Evolutionary conservation across 83 land plant genomes (phyloP).

Genomic region (Thuja plicata): DNA sequence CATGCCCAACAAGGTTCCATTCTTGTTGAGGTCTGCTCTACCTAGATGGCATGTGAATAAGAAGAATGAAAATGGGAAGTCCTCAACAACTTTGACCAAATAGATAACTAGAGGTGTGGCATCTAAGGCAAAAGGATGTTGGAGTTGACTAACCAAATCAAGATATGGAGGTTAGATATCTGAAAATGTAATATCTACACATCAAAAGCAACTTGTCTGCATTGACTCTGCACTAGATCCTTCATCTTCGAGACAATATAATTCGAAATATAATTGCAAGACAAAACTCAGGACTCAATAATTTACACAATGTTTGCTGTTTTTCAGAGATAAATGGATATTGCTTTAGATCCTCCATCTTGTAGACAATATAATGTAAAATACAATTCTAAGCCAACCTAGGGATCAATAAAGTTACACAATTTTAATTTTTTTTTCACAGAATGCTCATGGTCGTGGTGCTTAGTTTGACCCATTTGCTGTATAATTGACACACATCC

Average conservation of each 20-base stretch:
- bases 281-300: not conserved
- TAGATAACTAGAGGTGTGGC: not conserved
- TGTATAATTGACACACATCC: no score
- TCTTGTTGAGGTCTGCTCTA: not conserved
- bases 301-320: no score
- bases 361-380: not conserved
- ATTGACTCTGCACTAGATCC: not conserved
- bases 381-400: not conserved
- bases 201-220: not conserved
- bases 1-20: not conserved
- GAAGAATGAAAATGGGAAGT: not conserved
- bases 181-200: not conserved
- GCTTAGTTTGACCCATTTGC: no score
- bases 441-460: not conserved
- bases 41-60: not conserved
- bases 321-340: not conserved
- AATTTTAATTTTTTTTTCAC: no score
- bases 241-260: not conserved
- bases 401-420: not conserved
- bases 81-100: not conserved
- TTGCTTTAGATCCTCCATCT: not conserved
- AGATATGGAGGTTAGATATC: not conserved
- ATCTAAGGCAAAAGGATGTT: not conserved
- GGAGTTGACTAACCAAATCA: no score
- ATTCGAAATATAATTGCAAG: not conserved